These are phyloP conservation scores for Colletotrichum noveboracense DNA, from an alignment of 2,329 filamentous ascomycete genomes.

Conservation along the genomic window DNA sequence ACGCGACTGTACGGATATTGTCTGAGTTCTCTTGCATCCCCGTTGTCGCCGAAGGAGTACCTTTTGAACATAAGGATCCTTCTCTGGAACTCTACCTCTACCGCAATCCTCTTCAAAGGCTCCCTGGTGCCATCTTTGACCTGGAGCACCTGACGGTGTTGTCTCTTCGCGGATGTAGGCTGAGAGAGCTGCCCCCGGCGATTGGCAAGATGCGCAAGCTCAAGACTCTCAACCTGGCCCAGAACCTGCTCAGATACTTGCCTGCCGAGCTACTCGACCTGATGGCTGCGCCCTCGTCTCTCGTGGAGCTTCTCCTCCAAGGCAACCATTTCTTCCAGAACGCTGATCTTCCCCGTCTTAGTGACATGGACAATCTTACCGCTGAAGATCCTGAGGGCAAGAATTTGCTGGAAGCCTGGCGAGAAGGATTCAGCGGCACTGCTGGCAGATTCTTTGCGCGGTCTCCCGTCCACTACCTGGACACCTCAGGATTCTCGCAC, in stretches of 20 bases:
- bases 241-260: constrained; percentile 65
- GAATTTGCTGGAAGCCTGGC: neutral
- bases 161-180: constrained; percentile 67
- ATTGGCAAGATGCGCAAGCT: constrained; percentile 65
- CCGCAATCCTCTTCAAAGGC: constrained; percentile 58
- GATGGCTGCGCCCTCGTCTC: constrained; percentile 46
- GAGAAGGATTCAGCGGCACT: constrained; percentile 11
- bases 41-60: constrained; percentile 58
- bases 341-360: neutral
- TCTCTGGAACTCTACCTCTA: constrained; percentile 66
- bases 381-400: constrained; percentile 24
- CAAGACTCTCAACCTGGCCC: constrained; percentile 67
- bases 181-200: constrained; percentile 64
- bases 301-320: constrained; percentile 60
- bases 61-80: constrained; percentile 64
- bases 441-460: constrained; percentile 26
- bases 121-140: constrained; percentile 67
- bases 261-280: constrained; percentile 68
- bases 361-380: constrained; percentile 15
- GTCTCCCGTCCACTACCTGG: constrained; percentile 33
- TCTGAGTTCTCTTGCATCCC: constrained; percentile 60
- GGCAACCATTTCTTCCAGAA: constrained; percentile 66
- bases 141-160: constrained; percentile 67
- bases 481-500: constrained; percentile 24
- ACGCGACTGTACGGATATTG: constrained; percentile 62